Evolutionary conservation across 1,284 basidiomycete species (phyloP).

Genomic region (Trichosporon asahii): DNA sequence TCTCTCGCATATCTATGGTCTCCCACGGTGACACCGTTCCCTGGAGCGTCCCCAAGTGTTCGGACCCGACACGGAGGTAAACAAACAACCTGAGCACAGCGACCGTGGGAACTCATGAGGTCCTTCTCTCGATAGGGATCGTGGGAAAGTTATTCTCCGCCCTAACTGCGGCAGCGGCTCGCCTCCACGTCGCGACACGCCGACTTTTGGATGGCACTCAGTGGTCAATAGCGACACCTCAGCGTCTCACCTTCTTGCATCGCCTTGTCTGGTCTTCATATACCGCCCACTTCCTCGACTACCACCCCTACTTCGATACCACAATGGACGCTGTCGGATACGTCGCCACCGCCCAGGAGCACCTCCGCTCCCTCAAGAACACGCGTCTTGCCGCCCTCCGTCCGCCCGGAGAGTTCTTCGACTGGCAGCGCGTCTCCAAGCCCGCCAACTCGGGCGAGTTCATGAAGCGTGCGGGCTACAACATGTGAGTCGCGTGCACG

Average conservation of each 20-base stretch:
- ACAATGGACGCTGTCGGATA: constrained; percentile 42
- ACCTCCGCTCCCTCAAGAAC: constrained; percentile 74
- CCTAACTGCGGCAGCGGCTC: background rate
- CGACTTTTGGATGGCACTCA: background rate
- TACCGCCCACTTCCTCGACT: background rate
- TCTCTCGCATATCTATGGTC: too few species aligned
- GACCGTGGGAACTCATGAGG: too few species aligned
- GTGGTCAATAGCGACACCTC: background rate
- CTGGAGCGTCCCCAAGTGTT: too few species aligned
- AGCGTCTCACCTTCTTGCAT: background rate
- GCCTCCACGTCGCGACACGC: constrained; percentile 12
- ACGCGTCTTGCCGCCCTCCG: constrained; percentile 78
- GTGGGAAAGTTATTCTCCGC: background rate
- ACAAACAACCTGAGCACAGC: too few species aligned
- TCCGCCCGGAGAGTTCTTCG: constrained; percentile 72
- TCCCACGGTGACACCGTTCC: too few species aligned
- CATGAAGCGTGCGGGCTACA: constrained; percentile 45
- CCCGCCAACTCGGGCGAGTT: constrained; percentile 61
- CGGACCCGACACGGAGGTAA: too few species aligned
- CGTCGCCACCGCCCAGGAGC: constrained; percentile 62
- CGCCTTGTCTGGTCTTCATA: constrained; percentile 2
- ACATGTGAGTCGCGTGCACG: constrained; percentile 32
- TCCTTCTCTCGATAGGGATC: too few species aligned
- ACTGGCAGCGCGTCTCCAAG: constrained; percentile 78
- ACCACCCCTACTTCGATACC: background rate